phyloP scores from a whole-genome alignment of 176 grass and related monocot species.

The Rhynchospora pubera region DNA sequence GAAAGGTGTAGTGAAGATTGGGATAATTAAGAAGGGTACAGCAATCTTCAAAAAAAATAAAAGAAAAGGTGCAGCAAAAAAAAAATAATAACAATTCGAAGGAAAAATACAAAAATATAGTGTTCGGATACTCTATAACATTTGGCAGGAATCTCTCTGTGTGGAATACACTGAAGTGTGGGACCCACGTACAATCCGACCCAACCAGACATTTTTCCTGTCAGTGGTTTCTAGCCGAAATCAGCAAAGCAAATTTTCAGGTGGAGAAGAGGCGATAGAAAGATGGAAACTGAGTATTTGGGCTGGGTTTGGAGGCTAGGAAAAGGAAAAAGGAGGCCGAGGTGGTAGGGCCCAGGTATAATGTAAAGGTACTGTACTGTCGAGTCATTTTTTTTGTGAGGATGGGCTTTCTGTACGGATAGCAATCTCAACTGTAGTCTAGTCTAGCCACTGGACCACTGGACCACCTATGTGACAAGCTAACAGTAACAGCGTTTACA shows the following conservation, averaged over 20 bases:
- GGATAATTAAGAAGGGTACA: no score
- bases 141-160: not conserved
- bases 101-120: not conserved
- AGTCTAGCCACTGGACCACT: not conserved
- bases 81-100: no score
- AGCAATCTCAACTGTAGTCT: not conserved
- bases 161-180: not conserved
- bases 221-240: not conserved
- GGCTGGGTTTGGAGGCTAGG: not conserved
- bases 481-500: not conserved
- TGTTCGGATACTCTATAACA: not conserved
- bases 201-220: not conserved
- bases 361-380: not conserved
- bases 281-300: not conserved
- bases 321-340: not conserved
- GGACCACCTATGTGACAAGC: conserved; percentile 6
- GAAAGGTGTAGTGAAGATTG: not conserved
- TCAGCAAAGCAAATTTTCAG: not conserved
- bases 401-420: conserved; percentile 16
- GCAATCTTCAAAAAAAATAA: no score
- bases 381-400: not conserved
- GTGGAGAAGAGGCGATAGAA: not conserved
- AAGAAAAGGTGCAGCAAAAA: no score
- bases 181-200: no score
- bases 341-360: not conserved